Conservation (phyloP, 1,284 basidiomycete species). For the Veloboletus limbatus region DNA sequence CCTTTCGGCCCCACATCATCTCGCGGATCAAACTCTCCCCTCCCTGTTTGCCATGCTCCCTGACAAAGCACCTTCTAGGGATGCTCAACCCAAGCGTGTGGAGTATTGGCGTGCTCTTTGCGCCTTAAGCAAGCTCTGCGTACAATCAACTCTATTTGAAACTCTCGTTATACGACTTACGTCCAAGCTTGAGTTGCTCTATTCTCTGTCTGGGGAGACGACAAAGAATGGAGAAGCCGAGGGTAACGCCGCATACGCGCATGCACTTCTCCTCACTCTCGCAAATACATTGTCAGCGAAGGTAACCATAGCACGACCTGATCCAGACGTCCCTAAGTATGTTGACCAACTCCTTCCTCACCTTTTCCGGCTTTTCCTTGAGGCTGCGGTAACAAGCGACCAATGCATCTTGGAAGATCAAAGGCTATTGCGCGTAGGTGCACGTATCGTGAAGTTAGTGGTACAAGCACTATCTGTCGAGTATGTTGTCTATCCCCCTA, state of each 20-base stretch:
- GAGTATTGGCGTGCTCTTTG: conserved; percentile 70
- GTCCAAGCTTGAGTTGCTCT: conserved; percentile 76
- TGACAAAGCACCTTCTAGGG: conserved; percentile 56
- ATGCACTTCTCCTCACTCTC: conserved; percentile 76
- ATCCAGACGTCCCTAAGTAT: conserved; percentile 78
- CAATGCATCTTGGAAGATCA: conserved; percentile 50
- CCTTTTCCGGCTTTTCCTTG: conserved; percentile 70
- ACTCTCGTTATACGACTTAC: conserved; percentile 77
- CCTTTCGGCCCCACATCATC: conserved; percentile 56
- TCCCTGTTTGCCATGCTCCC: conserved; percentile 75
- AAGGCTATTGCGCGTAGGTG: conserved; percentile 63
- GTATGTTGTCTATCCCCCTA: conserved; percentile 44
- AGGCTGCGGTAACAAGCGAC: conserved; percentile 45
- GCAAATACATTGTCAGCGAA: conserved; percentile 66
- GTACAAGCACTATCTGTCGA: conserved; percentile 59
- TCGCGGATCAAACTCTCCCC: conserved; percentile 79
- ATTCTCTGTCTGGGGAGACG: conserved; percentile 36
- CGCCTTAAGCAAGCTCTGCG: conserved; percentile 74
- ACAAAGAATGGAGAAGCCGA: conserved; percentile 26
- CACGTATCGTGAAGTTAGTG: conserved; percentile 66
- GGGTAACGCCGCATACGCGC: conserved; percentile 72
- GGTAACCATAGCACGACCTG: conserved; percentile 43
- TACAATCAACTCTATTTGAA: conserved; percentile 79
- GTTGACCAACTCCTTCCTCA: conserved; percentile 70
- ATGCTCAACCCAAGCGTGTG: conserved; percentile 54